Evolutionary conservation across 2,329 filamentous ascomycete species (phyloP).

Genomic region (Raffaelea ambrosiae): DNA sequence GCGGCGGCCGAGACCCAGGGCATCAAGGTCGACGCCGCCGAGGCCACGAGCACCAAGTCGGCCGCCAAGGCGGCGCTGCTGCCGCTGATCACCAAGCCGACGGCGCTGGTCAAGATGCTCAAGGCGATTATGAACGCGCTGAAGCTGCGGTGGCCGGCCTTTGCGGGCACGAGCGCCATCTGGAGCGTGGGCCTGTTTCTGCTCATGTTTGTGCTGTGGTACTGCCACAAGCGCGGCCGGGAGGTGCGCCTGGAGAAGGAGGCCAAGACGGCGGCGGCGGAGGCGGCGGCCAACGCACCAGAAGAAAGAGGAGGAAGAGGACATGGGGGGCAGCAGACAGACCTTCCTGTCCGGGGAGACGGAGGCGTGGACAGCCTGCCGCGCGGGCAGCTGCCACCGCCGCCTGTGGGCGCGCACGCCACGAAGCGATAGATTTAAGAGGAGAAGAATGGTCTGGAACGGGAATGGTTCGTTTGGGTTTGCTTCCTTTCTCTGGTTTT

Average conservation of each 20-base stretch:
- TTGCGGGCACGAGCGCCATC: conserved; percentile 84
- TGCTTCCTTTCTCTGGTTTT: too few relatives aligned
- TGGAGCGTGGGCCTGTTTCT: conserved; percentile 85
- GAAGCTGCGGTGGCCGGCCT: conserved; percentile 79
- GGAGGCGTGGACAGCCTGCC: too few relatives aligned
- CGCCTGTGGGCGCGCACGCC: too few relatives aligned
- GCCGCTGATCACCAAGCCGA: conserved; percentile 74
- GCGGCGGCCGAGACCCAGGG: conserved; percentile 69
- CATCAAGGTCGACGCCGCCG: conserved; percentile 36
- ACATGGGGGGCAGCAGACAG: too few relatives aligned
- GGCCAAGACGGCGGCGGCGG: conserved; percentile 5
- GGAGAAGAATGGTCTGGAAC: too few relatives aligned
- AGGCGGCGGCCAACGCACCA: neutral
- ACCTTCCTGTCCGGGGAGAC: too few relatives aligned
- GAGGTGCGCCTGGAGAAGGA: conserved; percentile 64
- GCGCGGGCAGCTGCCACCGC: too few relatives aligned
- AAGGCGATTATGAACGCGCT: conserved; percentile 86
- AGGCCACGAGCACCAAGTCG: conserved; percentile 42
- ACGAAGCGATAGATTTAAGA: too few relatives aligned
- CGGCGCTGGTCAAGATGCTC: conserved; percentile 76
- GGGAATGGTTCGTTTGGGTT: too few relatives aligned
- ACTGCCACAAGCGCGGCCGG: conserved; percentile 89
- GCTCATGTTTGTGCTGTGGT: conserved; percentile 91
- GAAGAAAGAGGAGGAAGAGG: neutral
- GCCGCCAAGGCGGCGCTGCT: conserved; percentile 59